Conservation (phyloP, 257 asterid genomes). For the Apocynum venetum region DNA sequence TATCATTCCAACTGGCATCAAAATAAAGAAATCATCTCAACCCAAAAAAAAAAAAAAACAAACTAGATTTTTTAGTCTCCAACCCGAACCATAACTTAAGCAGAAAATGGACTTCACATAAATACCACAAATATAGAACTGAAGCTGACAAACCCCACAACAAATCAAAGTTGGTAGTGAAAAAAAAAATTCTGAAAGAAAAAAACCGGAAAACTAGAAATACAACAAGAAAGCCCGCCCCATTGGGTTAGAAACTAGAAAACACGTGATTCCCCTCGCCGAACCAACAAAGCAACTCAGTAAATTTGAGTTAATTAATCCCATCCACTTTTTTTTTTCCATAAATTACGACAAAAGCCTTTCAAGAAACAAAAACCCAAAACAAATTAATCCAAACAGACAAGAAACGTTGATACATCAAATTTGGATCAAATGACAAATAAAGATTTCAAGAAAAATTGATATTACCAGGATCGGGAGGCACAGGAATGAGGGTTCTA, state of each 20-base stretch:
- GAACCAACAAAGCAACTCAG: neutral
- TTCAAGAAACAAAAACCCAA: neutral
- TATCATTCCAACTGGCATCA: neutral
- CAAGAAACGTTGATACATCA: neutral
- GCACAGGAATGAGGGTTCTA: conserved; percentile 48
- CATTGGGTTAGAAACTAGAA: neutral
- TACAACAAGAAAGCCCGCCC: neutral
- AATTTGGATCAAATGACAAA: neutral
- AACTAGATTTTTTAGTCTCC: neutral
- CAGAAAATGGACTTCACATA: neutral
- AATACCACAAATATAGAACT: neutral
- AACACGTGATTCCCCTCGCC: neutral
- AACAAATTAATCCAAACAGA: neutral
- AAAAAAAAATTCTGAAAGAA: neutral
- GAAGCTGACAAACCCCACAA: neutral
- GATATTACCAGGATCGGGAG: conserved; percentile 65
- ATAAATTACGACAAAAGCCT: neutral
- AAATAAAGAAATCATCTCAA: neutral
- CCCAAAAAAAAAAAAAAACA: neutral
- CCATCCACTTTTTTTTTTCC: neutral
- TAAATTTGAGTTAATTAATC: neutral
- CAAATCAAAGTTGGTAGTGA: neutral
- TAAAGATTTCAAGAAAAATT: neutral
- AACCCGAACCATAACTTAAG: neutral
- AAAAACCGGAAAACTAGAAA: too few species aligned